A percentile compares a stretch with the other conserved stretches of the same genome.
Evolutionary conservation across 306 rosid genomes (phyloP).

Genomic region (Quillaja saponaria): DNA sequence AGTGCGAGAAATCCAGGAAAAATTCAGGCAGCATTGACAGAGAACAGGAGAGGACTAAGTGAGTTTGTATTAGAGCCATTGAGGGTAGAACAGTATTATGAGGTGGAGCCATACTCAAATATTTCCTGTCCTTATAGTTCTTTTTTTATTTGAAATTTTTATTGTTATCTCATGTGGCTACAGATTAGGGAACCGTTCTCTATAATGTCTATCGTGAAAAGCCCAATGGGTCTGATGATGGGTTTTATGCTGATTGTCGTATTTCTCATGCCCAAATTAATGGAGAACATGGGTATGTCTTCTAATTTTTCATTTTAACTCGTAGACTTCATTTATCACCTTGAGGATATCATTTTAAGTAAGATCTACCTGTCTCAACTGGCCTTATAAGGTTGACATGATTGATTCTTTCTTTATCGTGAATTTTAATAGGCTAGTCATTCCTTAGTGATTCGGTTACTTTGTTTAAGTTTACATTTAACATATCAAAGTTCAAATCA

Average conservation of each 20-base stretch:
- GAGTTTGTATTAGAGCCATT: slow-evolving; percentile 91
- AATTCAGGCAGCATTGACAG: slow-evolving; percentile 94
- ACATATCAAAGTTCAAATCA: slow-evolving; percentile 8
- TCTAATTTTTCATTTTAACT: slow-evolving; percentile 8
- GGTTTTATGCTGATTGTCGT: slow-evolving; percentile 95
- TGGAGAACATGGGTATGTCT: slow-evolving; percentile 90
- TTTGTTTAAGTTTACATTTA: slow-evolving; percentile 23
- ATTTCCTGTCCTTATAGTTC: not conserved
- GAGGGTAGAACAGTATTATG: slow-evolving; percentile 77
- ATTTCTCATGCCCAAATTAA: slow-evolving; percentile 91
- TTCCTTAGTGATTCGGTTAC: not conserved
- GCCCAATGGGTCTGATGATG: slow-evolving; percentile 99
- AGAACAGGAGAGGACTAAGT: slow-evolving; percentile 73
- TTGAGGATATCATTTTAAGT: slow-evolving; percentile 10
- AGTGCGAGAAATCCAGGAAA: slow-evolving; percentile 97
- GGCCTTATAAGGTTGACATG: slow-evolving; percentile 22
- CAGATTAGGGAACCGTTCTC: slow-evolving; percentile 93
- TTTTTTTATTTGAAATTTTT: slow-evolving; percentile 19
- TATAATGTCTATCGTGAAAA: slow-evolving; percentile 81
- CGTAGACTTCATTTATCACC: slow-evolving; percentile 4
- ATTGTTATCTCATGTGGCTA: slow-evolving; percentile 33
- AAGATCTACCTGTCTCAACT: slow-evolving; percentile 22
- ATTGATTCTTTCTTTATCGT: slow-evolving; percentile 16
- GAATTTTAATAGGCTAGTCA: slow-evolving; percentile 18
- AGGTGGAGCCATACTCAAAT: slow-evolving; percentile 53